Conservation (phyloP, 768 basidiomycete genomes). For the Termitomyces titanicus region DNA sequence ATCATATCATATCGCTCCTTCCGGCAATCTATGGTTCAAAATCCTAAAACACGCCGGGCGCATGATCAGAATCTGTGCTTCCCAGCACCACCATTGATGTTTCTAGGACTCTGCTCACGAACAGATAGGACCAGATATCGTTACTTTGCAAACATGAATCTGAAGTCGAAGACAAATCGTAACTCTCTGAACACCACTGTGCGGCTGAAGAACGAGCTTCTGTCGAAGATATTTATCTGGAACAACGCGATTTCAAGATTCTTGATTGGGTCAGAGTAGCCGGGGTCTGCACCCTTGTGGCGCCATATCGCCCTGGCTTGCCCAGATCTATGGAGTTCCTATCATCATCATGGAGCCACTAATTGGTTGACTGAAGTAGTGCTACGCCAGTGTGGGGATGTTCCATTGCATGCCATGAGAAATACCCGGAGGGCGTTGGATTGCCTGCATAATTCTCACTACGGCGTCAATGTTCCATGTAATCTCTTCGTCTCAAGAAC, state of each 20-base stretch:
- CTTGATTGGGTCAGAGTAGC: neutral
- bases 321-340: neutral
- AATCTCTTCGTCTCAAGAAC: no score
- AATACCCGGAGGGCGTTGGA: no score
- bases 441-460: no score
- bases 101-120: neutral
- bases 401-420: neutral
- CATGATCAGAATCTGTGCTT: neutral
- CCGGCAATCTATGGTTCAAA: neutral
- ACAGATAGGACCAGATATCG: neutral
- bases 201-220: neutral
- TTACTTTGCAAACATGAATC: neutral
- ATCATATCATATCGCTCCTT: no score
- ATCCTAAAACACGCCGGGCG: neutral
- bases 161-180: neutral
- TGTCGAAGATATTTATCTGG: neutral
- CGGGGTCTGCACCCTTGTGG: neutral
- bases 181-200: neutral
- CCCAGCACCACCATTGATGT: neutral
- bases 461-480: no score
- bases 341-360: neutral
- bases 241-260: neutral
- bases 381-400: neutral
- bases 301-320: neutral
- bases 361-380: neutral